Evolutionary conservation across 1,284 basidiomycete species (phyloP).

Genomic region (Farysia itapuensis): DNA sequence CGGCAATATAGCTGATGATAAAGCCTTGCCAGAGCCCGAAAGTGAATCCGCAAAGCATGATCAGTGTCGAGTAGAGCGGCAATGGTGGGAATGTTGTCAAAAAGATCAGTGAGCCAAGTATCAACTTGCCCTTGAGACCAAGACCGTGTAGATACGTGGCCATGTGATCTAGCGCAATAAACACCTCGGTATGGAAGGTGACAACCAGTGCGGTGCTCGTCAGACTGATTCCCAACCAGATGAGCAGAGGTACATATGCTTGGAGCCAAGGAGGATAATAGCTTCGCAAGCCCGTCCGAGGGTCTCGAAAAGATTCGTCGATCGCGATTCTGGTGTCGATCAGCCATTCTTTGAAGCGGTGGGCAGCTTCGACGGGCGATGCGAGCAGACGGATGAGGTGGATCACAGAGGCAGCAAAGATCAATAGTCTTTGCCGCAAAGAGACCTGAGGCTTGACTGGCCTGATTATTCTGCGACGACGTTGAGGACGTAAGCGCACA

Average conservation of each 20-base stretch:
- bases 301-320: slow-evolving; percentile 54
- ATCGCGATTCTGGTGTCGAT: slow-evolving; percentile 32
- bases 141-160: slow-evolving; percentile 43
- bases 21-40: slow-evolving; percentile 78
- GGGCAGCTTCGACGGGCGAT: slow-evolving; percentile 24
- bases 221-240: slow-evolving; percentile 59
- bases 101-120: slow-evolving; percentile 55
- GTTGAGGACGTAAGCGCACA: slow-evolving; percentile 18
- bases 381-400: slow-evolving; percentile 18
- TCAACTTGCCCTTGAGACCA: slow-evolving; percentile 41
- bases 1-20: slow-evolving; percentile 79
- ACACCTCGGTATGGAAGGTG: slow-evolving; percentile 59
- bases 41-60: slow-evolving; percentile 81
- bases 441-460: slow-evolving; percentile 15
- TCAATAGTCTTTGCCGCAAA: slow-evolving; percentile 10
- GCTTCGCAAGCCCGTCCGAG: slow-evolving; percentile 42
- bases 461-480: slow-evolving; percentile 8
- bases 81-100: slow-evolving; percentile 67
- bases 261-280: slow-evolving; percentile 56
- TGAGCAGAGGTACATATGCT: slow-evolving; percentile 58
- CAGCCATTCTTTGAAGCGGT: slow-evolving; percentile 21
- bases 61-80: slow-evolving; percentile 82
- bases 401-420: slow-evolving; percentile 8
- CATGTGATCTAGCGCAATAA: slow-evolving; percentile 48
- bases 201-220: slow-evolving; percentile 53